Base-by-base conservation (phyloP, 495 filamentous ascomycete species). In the Trichocladium uniseriatum region DNA sequence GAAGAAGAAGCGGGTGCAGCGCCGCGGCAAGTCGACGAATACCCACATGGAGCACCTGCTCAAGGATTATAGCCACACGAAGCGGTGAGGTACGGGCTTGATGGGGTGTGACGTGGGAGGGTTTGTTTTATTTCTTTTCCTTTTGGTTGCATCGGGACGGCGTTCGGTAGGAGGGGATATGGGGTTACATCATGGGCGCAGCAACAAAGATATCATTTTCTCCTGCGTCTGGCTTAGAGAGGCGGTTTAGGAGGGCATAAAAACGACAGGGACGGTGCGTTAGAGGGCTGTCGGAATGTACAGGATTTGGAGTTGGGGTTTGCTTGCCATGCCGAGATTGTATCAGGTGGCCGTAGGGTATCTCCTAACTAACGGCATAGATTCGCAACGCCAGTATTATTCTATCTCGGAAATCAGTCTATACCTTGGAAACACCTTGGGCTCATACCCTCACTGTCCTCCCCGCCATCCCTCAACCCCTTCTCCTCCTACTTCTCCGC, bases 21-120 rank as follows among this genome's bases (percentile, higher is more conserved):
- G 87, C 43, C 80, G 79, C 49, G 87, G 84, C 21, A 94, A 89
- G 75, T 83, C 83, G 35, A 95, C 89, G 40, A 98, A 98, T 61
- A 82, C 79, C 28, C 92, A 98, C 63, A 95, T 98, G 92, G 76
- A 74, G 58, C 81, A 84, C 53, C 78, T 98, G 38, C 69, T 97
- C 51, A 82, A 85, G 68, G 89, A 95, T 60, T 94, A 89, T 53
- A 83, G 81, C 27, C 76, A 84, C 64, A 56, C 65, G 39, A 71
- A 65, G 57, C 61, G 64, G 38, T 69, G 57, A 58, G 42, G 13
- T 38, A 4, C 13, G 38, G 15, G 8, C 19, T 43, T 27, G 34
- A 21, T 1, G 19, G 21, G 3, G 13, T 18, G 27, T 3, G 6
- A 20, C 14, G 36, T 15, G 6, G 35, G 31, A 5, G 31, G 37